phyloP scores from a whole-genome alignment of 1,284 basidiomycete species.

The Austroboletus novae-zelandiae region DNA sequence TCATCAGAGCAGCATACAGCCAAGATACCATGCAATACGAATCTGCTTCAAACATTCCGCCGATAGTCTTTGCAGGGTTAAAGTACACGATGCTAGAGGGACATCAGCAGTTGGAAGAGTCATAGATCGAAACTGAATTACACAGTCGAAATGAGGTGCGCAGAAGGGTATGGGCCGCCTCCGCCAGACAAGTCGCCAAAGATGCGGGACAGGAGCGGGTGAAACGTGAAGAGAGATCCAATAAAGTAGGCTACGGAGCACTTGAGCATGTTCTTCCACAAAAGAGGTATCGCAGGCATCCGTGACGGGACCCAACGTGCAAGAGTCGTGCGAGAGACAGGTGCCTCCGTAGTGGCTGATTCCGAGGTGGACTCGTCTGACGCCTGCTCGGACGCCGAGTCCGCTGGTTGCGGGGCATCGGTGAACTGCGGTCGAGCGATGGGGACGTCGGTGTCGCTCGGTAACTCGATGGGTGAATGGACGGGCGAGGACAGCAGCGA shows the following conservation, averaged over 20 bases:
- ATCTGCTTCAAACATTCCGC: conserved; percentile 90
- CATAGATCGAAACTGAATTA: conserved; percentile 32
- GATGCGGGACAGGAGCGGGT: conserved; percentile 62
- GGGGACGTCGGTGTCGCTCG: conserved; percentile 3
- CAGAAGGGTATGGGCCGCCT: conserved; percentile 63
- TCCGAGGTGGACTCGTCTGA: conserved; percentile 17
- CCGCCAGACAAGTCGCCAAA: conserved; percentile 52
- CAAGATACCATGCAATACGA: conserved; percentile 74
- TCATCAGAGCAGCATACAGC: conserved; percentile 71
- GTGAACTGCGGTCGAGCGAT: background rate
- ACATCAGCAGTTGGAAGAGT: conserved; percentile 5
- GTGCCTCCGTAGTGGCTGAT: conserved; percentile 7
- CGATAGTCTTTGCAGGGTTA: conserved; percentile 84
- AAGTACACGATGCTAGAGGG: conserved; percentile 67
- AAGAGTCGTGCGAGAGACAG: conserved; percentile 4
- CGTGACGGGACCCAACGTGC: conserved; percentile 10
- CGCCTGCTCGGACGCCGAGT: background rate
- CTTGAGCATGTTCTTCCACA: conserved; percentile 81
- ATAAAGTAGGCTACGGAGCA: conserved; percentile 90
- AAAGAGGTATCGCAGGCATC: conserved; percentile 43
- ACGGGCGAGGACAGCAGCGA: conserved; percentile 1
- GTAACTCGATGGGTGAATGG: conserved; percentile 21
- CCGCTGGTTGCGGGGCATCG: background rate
- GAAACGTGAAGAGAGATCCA: conserved; percentile 91
- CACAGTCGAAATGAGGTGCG: conserved; percentile 92